Evolutionary conservation across 148 eudicot genomes (phyloP).

Genomic region (Chenopodium suecicum): DNA sequence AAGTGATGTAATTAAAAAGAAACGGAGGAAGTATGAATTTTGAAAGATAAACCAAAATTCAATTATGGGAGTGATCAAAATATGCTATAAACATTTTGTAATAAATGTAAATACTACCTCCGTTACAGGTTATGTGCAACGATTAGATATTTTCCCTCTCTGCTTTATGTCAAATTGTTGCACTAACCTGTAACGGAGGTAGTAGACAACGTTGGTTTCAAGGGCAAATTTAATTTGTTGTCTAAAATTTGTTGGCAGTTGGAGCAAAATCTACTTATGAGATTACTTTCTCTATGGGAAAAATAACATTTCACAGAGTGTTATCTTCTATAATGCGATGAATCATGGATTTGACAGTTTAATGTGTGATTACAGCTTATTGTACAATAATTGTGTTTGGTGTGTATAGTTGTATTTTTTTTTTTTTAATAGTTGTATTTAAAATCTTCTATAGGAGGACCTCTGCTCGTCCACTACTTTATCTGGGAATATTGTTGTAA

Average conservation of each 20-base stretch:
- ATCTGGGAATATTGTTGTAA: not conserved
- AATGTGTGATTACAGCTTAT: not conserved
- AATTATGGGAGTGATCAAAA: too few species aligned
- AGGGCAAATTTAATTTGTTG: not conserved
- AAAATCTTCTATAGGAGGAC: not conserved
- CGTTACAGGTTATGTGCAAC: too few species aligned
- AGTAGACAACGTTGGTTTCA: too few species aligned
- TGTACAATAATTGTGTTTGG: not conserved
- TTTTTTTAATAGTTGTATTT: not conserved
- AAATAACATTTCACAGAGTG: too few species aligned
- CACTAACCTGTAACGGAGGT: too few species aligned
- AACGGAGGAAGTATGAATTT: not conserved
- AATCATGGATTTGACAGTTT: too few species aligned
- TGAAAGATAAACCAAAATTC: not conserved
- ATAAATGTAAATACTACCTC: not conserved
- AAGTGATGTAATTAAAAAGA: too few species aligned
- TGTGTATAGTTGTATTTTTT: not conserved
- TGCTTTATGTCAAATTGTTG: too few species aligned
- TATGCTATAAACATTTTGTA: too few species aligned
- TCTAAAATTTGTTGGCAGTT: not conserved
- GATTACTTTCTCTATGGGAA: not conserved
- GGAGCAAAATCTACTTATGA: not conserved
- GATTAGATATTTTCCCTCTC: too few species aligned
- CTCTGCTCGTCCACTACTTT: not conserved
- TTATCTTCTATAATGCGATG: too few species aligned